Base-by-base conservation (phyloP, 345 rosid genomes). In the Citrus sinensis region DNA sequence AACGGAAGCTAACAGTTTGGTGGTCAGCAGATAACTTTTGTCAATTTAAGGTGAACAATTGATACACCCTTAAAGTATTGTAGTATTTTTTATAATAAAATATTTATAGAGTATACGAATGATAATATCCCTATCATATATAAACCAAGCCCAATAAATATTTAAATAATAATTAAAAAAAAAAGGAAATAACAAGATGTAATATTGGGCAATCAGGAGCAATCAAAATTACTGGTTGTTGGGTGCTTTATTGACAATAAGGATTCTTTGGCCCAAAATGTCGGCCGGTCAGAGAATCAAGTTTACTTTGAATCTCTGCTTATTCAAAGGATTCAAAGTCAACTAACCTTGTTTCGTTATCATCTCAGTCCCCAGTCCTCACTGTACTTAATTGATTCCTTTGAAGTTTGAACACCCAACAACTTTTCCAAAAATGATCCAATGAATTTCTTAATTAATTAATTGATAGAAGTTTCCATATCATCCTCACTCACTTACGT, bases 241-340 rank as follows among this genome's bases (percentile, higher is more conserved):
- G 22, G 35, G 37, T 70, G 5, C 9, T 40, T 42, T 25, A 29
- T 51, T 16, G 11, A 27, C 61, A 29, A 51, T 25, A 20, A 8
- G 13, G n/a, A 30, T 72, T 34, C 66, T 54, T 27, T 37, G 76
- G 79, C 76, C 79, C 7, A 63, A 70, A 37, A 22, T 37, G 66
- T 37, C 76, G 60, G 76, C 83, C n/a, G 22, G 79, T 75, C 66
- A 10, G 7, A 34, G n/a, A 5, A 64, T n/a, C 51, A n/a, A 2
- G 4, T 51, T 13, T n/a, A 16, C 51, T 39, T 54, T 80, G 69
- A 61, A 70, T 64, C 35, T 30, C 1, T 6, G 13, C 1, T 27
- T 24, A 67, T 67, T 67, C 81, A 20, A 58, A 79, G 78, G 73
- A 67, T 67, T 67, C 81, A 22, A 58, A 79, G 78, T 79, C 74